Evolutionary conservation across 2,329 filamentous ascomycete species (phyloP).

Genomic region (Curvularia sp.): DNA sequence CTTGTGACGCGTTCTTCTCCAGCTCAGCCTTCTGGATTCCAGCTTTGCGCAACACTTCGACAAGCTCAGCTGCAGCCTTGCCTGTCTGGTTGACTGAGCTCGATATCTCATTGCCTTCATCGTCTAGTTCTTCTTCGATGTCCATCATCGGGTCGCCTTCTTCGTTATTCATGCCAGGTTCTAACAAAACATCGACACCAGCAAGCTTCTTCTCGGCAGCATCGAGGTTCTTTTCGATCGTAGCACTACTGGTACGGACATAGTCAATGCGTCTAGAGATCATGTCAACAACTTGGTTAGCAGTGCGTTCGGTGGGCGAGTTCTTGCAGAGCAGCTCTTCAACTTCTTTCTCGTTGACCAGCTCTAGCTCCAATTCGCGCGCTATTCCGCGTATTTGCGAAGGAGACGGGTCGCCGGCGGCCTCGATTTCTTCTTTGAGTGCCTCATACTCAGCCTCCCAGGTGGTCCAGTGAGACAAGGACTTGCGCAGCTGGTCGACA

Average conservation of each 20-base stretch:
- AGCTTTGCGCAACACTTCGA: constrained; percentile 78
- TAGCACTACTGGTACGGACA: constrained; percentile 79
- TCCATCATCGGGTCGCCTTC: constrained; percentile 82
- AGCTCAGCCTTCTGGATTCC: constrained; percentile 60
- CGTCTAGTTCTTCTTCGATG: constrained; percentile 90
- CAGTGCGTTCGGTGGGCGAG: constrained; percentile 56
- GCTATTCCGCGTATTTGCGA: constrained; percentile 56
- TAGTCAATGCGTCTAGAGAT: constrained; percentile 85
- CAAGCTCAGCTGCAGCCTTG: constrained; percentile 69
- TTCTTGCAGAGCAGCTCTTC: constrained; percentile 60
- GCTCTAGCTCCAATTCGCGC: constrained; percentile 66
- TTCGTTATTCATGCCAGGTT: constrained; percentile 69
- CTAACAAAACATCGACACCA: constrained; percentile 61
- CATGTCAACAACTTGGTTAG: constrained; percentile 69
- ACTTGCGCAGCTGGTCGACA: constrained; percentile 74
- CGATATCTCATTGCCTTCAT: constrained; percentile 82
- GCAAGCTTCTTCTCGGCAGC: constrained; percentile 73
- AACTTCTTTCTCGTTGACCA: constrained; percentile 69
- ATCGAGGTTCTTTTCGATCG: constrained; percentile 75
- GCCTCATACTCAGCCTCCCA: constrained; percentile 93
- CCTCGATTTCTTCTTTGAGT: constrained; percentile 79
- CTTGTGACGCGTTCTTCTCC: constrained; percentile 22
- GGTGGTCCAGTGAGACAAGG: constrained; percentile 84
- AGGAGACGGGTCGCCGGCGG: constrained; percentile 33
- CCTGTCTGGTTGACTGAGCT: constrained; percentile 63